Evolutionary conservation across 1,284 basidiomycete species (phyloP).

Genomic region (Boletellus deceptivus): DNA sequence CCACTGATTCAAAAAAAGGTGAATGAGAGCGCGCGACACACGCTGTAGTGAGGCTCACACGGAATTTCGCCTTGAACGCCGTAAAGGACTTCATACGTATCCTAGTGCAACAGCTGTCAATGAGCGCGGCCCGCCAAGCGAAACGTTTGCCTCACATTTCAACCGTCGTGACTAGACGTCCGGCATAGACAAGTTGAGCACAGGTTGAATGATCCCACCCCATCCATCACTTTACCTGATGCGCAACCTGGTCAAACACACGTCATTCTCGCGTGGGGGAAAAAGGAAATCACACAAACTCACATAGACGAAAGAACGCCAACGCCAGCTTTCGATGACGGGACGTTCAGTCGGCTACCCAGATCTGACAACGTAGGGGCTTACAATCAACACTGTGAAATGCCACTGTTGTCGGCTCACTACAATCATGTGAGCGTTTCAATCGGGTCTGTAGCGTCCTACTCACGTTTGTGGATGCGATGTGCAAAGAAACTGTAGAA

Average conservation of each 20-base stretch:
- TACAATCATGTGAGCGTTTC: slow-evolving; percentile 3
- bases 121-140: background rate
- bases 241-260: slow-evolving; percentile 25
- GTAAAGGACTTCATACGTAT: slow-evolving; percentile 22
- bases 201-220: background rate
- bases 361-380: background rate
- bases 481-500: slow-evolving; percentile 28
- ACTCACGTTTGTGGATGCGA: slow-evolving; percentile 33
- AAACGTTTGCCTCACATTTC: slow-evolving; percentile 36
- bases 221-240: slow-evolving; percentile 16
- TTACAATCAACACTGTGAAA: slow-evolving; percentile 24
- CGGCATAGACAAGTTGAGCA: background rate
- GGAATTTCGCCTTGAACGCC: slow-evolving; percentile 25
- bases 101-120: slow-evolving; percentile 17
- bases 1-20: slow-evolving; percentile 35
- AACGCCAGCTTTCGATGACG: slow-evolving; percentile 21
- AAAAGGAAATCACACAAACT: slow-evolving; percentile 29
- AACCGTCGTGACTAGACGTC: slow-evolving; percentile 33
- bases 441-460: background rate
- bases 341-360: background rate
- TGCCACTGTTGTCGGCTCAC: slow-evolving; percentile 29
- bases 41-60: slow-evolving; percentile 15
- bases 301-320: slow-evolving; percentile 32
- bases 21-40: background rate
- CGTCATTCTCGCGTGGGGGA: background rate